phyloP scores from a whole-genome alignment of 495 filamentous ascomycete genomes.

The Diplogelasinospora grovesii region DNA sequence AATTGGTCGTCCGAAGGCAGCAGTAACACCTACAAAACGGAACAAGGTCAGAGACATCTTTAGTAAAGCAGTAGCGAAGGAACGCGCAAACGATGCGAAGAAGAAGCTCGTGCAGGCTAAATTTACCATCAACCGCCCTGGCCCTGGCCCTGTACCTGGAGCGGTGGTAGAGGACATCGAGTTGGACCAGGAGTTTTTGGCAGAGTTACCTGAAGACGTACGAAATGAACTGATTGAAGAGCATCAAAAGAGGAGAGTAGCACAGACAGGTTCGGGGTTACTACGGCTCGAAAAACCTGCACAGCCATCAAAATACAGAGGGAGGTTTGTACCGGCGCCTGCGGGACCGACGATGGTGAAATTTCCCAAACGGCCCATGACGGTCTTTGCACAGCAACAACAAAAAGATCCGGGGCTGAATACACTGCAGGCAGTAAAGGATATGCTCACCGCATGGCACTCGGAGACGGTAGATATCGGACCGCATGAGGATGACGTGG shows the following conservation, averaged over 20 bases:
- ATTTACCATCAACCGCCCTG: too few species aligned
- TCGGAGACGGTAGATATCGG: conserved; percentile 57
- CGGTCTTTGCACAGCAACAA: conserved; percentile 21
- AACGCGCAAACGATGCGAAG: conserved; percentile 32
- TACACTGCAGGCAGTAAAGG: conserved; percentile 25
- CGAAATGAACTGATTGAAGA: conserved; percentile 70
- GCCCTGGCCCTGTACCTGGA: too few species aligned
- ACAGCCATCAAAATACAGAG: too few species aligned
- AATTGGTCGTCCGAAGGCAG: conserved; percentile 42
- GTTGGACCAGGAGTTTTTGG: conserved; percentile 65
- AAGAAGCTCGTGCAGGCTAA: conserved; percentile 58
- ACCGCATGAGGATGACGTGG: conserved; percentile 72
- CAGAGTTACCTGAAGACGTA: conserved; percentile 75
- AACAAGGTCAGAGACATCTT: conserved; percentile 42
- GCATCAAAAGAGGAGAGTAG: conserved; percentile 51
- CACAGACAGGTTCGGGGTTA: too few species aligned
- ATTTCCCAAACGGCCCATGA: conserved; percentile 27
- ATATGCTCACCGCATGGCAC: conserved; percentile 58
- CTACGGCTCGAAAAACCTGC: too few species aligned
- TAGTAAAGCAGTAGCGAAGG: conserved; percentile 38
- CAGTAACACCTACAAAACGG: conserved; percentile 52
- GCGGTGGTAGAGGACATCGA: conserved; percentile 30
- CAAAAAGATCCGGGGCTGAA: conserved; percentile 13
- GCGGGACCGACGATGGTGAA: conserved; percentile 27
- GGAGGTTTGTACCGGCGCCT: too few species aligned